These are phyloP conservation scores for Mycena vulgaris DNA, from an alignment of 768 basidiomycete genomes.

Conservation along the genomic window DNA sequence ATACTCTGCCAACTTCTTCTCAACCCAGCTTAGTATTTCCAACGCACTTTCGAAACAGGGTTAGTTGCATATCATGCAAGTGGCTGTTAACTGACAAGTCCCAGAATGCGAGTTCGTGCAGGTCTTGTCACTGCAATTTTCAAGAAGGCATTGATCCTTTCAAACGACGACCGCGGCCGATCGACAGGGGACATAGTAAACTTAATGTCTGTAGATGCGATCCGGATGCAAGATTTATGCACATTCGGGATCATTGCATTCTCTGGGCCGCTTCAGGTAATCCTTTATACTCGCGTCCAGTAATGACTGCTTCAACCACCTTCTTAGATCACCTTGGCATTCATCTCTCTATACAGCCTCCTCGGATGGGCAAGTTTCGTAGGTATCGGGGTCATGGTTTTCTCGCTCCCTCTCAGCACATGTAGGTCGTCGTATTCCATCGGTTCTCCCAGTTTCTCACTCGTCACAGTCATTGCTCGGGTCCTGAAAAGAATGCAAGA, in stretches of 20 bases:
- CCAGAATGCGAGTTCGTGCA: constrained; percentile 91
- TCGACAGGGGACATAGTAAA: constrained; percentile 96
- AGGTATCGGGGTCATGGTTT: constrained; percentile 90
- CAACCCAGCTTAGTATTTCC: constrained; percentile 76
- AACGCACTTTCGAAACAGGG: constrained; percentile 84
- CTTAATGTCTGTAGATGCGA: constrained; percentile 91
- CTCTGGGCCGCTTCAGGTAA: constrained; percentile 89
- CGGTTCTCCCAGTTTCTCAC: constrained; percentile 6
- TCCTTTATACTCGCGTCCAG: constrained; percentile 13
- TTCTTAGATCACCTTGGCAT: constrained; percentile 84
- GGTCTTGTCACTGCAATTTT: constrained; percentile 92
- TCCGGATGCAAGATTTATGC: constrained; percentile 84
- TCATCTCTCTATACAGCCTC: constrained; percentile 90
- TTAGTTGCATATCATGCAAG: constrained; percentile 35
- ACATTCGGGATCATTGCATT: constrained; percentile 88
- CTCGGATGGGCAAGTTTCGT: constrained; percentile 94
- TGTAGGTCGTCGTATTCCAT: constrained; percentile 45
- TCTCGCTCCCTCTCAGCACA: constrained; percentile 84
- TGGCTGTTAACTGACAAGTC: neutral
- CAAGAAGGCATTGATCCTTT: constrained; percentile 87
- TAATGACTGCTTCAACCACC: constrained; percentile 1
- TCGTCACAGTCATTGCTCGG: constrained; percentile 68
- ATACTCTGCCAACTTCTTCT: neutral
- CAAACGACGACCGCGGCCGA: constrained; percentile 86
- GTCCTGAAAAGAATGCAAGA: constrained; percentile 84